Evolutionary conservation across 306 rosid genomes (phyloP).

Genomic region (Ormosia emarginata): DNA sequence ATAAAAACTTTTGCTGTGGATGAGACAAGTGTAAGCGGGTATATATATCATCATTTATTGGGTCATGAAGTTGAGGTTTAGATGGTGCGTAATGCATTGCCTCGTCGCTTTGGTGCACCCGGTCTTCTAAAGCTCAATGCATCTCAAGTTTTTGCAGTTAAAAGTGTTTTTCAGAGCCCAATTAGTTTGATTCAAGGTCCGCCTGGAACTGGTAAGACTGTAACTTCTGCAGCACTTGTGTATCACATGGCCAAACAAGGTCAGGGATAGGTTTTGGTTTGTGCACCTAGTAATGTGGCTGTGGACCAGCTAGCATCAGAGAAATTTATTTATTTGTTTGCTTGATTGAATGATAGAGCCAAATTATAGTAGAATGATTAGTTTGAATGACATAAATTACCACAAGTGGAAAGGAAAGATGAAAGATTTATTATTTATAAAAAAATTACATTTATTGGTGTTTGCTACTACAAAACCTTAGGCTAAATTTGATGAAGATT

Average conservation of each 20-base stretch:
- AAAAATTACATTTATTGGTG: no score
- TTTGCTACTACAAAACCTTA: no score
- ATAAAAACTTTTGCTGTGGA: slow-evolving; percentile 98
- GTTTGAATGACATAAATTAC: no score
- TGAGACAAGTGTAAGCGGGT: slow-evolving; percentile 99
- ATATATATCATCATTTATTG: slow-evolving; percentile 88
- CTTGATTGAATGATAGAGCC: no score
- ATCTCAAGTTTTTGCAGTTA: slow-evolving; percentile 94
- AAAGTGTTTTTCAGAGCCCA: slow-evolving; percentile 97
- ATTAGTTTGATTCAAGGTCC: slow-evolving; percentile 99
- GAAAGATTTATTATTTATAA: no score
- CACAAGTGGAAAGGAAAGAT: no score
- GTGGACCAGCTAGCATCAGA: slow-evolving; percentile 92
- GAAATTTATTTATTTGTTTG: no score
- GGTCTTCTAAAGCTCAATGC: slow-evolving; percentile 99
- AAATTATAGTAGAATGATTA: no score
- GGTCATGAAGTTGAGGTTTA: slow-evolving; percentile 99
- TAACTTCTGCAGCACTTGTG: slow-evolving; percentile 97
- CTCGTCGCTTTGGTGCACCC: slow-evolving; percentile 98
- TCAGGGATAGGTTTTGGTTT: slow-evolving; percentile 99
- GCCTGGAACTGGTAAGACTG: slow-evolving; percentile 98
- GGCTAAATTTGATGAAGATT: no score
- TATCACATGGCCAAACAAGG: slow-evolving; percentile 99
- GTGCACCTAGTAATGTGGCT: slow-evolving; percentile 99
- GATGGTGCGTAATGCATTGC: slow-evolving; percentile 96